These are phyloP conservation scores for Vanderwaltozyma verrucispora DNA, from an alignment of 805 yeast species.

Conservation along the genomic window DNA sequence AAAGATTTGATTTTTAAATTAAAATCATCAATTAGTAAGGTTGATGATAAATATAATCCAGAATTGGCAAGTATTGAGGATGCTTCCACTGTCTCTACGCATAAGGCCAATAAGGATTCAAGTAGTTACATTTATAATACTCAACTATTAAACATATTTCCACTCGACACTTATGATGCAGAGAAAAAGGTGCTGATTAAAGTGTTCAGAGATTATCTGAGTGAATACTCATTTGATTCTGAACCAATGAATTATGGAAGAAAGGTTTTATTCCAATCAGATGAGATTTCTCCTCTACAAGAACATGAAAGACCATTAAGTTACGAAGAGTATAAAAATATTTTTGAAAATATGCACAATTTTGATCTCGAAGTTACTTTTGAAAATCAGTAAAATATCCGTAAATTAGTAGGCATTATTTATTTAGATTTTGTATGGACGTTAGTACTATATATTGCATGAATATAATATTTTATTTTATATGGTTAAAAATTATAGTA, in stretches of 20 bases:
- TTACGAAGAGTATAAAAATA: background rate
- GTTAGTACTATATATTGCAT: too few relatives aligned
- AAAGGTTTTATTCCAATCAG: conserved; percentile 16
- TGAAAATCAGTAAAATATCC: background rate
- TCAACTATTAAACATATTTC: conserved; percentile 15
- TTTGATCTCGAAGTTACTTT: conserved; percentile 1
- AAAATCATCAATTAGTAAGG: conserved; percentile 14
- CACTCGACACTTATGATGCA: conserved; percentile 11
- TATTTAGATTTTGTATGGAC: too few relatives aligned
- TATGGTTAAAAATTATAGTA: too few relatives aligned
- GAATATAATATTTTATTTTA: too few relatives aligned
- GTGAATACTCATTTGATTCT: conserved; percentile 17
- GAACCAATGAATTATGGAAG: conserved; percentile 17
- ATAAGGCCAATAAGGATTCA: background rate
- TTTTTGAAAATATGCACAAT: conserved; percentile 1
- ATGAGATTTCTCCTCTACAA: conserved; percentile 17
- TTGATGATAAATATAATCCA: background rate
- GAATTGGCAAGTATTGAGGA: background rate
- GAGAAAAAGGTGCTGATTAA: conserved; percentile 17
- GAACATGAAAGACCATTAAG: conserved; percentile 8
- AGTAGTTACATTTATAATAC: conserved; percentile 9
- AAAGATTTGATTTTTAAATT: conserved; percentile 41
- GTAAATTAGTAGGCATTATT: too few relatives aligned
- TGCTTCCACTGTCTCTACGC: background rate
- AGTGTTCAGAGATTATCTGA: conserved; percentile 18